Percentiles rank a stretch among this genome's conserved stretches.
These are phyloP conservation scores for Neopestalotiopsis clavispora DNA, from an alignment of 2,329 filamentous ascomycete species.

Conservation along the genomic window DNA sequence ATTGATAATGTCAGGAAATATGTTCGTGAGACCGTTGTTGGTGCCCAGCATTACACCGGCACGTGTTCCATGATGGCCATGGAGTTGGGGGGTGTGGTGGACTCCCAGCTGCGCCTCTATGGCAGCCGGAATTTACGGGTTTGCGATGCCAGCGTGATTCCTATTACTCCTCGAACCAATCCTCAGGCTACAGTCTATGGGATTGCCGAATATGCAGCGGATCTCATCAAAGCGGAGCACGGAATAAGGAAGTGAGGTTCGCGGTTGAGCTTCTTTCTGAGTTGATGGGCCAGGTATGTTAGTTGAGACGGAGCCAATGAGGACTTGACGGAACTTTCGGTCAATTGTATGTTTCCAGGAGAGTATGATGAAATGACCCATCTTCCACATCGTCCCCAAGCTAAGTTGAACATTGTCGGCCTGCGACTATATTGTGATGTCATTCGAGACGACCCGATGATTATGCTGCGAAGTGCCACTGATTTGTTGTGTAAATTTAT, in stretches of 20 bases:
- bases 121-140: neutral
- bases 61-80: slow-evolving; percentile 1
- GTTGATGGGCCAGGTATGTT: neutral
- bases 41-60: slow-evolving; percentile 6
- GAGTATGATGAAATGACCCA: no score
- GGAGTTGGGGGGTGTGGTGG: neutral
- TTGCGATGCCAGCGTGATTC: slow-evolving; percentile 3
- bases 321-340: neutral
- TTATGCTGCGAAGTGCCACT: no score
- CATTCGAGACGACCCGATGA: no score
- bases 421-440: no score
- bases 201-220: neutral
- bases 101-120: neutral
- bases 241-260: neutral
- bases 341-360: neutral
- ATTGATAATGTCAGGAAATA: slow-evolving; percentile 1
- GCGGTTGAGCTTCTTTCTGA: neutral
- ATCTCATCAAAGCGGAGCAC: neutral
- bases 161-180: neutral
- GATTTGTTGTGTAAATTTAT: no score
- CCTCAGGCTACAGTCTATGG: slow-evolving; percentile 3
- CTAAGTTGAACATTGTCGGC: no score
- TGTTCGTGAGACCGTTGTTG: neutral
- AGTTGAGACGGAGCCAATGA: neutral
- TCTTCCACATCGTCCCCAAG: no score